These are phyloP conservation scores for Kurtzmaniella natalensis DNA, from an alignment of 1,139 yeast genomes.

Conservation along the genomic window DNA sequence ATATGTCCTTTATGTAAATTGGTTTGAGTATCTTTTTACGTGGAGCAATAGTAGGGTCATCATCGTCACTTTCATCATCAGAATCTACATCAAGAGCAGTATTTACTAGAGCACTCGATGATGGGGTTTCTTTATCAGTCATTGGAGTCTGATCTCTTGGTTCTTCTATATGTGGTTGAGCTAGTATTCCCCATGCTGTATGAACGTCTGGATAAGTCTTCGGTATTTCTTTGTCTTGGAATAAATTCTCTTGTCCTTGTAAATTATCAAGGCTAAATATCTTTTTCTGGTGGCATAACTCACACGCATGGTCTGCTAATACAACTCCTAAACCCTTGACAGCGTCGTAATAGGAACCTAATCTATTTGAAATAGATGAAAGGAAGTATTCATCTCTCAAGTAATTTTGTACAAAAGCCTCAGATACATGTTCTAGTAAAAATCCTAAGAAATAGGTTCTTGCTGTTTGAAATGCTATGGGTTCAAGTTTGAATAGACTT, in stretches of 20 bases:
- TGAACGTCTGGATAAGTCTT: slow-evolving; percentile 7
- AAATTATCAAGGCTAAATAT: slow-evolving; percentile 33
- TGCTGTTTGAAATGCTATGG: slow-evolving; percentile 29
- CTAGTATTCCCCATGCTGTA: neutral
- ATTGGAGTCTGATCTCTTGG: neutral
- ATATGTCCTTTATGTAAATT: slow-evolving; percentile 57
- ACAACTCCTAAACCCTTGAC: slow-evolving; percentile 42
- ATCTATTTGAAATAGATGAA: slow-evolving; percentile 39
- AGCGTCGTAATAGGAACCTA: slow-evolving; percentile 38
- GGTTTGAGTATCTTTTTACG: slow-evolving; percentile 44
- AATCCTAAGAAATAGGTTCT: slow-evolving; percentile 32
- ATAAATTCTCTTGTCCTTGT: slow-evolving; percentile 5
- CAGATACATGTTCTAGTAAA: slow-evolving; percentile 19
- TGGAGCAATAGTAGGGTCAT: slow-evolving; percentile 43
- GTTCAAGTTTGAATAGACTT: slow-evolving; percentile 23
- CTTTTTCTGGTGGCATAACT: slow-evolving; percentile 22
- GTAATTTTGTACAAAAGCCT: slow-evolving; percentile 15
- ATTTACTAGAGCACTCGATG: slow-evolving; percentile 3
- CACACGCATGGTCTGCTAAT: slow-evolving; percentile 44
- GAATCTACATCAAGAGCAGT: slow-evolving; percentile 9
- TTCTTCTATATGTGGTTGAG: slow-evolving; percentile 1
- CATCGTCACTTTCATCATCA: slow-evolving; percentile 51
- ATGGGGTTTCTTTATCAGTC: slow-evolving; percentile 4
- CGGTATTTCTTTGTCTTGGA: slow-evolving; percentile 2
- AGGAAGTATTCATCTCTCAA: slow-evolving; percentile 29